Base-by-base conservation (phyloP, 192 early-diverging fungal genomes). In the Entomortierella parvispora region DNA sequence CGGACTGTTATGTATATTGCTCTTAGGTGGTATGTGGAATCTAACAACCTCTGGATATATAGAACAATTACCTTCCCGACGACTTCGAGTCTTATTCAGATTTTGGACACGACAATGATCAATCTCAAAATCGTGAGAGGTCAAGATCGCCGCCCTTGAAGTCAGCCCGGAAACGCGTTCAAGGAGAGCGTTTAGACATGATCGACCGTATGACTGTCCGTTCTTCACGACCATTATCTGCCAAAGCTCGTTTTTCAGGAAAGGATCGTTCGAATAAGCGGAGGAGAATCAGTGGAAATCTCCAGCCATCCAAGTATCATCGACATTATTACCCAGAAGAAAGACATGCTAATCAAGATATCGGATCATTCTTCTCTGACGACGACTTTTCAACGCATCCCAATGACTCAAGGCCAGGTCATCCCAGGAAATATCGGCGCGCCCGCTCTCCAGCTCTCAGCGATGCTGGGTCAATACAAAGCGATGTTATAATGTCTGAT, bases 141-240 rank as follows among this genome's bases (percentile, higher is more conserved):
- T 23, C 22, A 18, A 42, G 31, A 37, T 29, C 20, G 4, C 18
- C 37, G 5, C 0, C 32, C 6, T 18, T 18, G 11, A 58, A 43
- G 42, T 25, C 25, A 1, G 18, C 31, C 22, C 2, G 20, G 34
- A 26, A 58, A 46, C 15, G 12, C 0, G 42, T 55, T 7, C 49
- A 52, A 0, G 51, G 34, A 9, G 59, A 69, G 29, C 48, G 58
- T 6, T 40, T 45, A 23, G 69, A 71, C 43, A 53, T 71, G 60
- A 71, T 71, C 7, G 69, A 71, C 46, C 48, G 69, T 15, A 71
- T 71, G 69, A 56, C 46, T n/a, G 69, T 71, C 20, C 59, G 69
- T 0, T 18, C 58, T 32, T 51, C 60, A 0, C 54, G 44, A 15
- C 17, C 57, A 14, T 57, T 14, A 17, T 28, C 26, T 0, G 32